Conservation (phyloP, 345 rosid species). For the Moricandia moricandioides region DNA sequence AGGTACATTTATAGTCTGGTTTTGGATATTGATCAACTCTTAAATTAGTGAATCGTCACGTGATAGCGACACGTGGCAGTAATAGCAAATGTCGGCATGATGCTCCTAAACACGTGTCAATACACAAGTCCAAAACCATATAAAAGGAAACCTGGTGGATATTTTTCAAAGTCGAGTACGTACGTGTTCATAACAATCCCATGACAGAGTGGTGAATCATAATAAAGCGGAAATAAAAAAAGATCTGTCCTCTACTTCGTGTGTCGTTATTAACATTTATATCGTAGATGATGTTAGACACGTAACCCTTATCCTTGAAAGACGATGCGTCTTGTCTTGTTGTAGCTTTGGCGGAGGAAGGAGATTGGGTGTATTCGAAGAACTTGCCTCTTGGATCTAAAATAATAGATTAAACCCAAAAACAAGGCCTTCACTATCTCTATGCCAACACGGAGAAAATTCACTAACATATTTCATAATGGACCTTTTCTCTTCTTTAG, state of each 20-base stretch:
- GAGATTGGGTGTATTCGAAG: neutral
- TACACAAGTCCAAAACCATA: neutral
- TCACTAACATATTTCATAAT: no score
- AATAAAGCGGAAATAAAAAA: neutral
- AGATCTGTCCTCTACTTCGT: slow-evolving; percentile 1
- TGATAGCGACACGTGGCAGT: slow-evolving; percentile 11
- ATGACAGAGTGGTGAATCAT: slow-evolving; percentile 5
- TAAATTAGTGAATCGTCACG: neutral
- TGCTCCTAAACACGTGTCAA: neutral
- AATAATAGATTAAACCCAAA: neutral
- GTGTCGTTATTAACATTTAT: slow-evolving; percentile 11
- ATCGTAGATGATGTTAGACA: slow-evolving; percentile 1
- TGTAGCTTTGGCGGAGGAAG: neutral
- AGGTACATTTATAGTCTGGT: slow-evolving; percentile 24
- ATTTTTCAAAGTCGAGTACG: slow-evolving; percentile 4
- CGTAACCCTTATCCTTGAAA: neutral
- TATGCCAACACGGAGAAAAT: no score
- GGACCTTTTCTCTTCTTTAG: neutral
- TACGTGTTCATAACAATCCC: slow-evolving; percentile 22
- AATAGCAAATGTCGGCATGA: neutral
- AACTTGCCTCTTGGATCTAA: neutral
- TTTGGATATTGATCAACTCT: slow-evolving; percentile 26
- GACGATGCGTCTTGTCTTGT: neutral
- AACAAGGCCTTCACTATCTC: no score
- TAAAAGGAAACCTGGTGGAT: neutral